Conservation (phyloP, 2,329 filamentous ascomycete species). For the Xylariaceae sp. region DNA sequence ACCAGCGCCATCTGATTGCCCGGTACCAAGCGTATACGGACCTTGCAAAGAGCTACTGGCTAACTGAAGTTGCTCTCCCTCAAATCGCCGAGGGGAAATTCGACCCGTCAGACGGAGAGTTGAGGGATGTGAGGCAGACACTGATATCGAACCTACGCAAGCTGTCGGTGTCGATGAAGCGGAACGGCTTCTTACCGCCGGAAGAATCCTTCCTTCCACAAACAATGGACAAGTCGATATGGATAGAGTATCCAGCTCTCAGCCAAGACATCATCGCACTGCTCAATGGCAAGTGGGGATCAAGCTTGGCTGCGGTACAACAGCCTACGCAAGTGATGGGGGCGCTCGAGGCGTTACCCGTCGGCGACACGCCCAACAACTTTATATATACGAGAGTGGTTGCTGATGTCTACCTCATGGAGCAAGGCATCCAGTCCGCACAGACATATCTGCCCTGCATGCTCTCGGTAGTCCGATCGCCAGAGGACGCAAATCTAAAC, state of each 20-base stretch:
- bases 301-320: constrained; percentile 43
- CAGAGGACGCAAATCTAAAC: constrained; percentile 62
- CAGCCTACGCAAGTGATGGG: constrained; percentile 43
- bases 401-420: constrained; percentile 69
- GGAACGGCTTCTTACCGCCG: constrained; percentile 72
- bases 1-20: constrained; percentile 49
- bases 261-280: constrained; percentile 66
- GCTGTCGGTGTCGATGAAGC: constrained; percentile 74
- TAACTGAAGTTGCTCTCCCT: constrained; percentile 52
- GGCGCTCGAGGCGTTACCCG: constrained; percentile 64
- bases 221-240: constrained; percentile 74
- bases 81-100: constrained; percentile 42
- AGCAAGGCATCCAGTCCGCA: constrained; percentile 63
- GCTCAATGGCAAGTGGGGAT: constrained; percentile 56
- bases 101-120: constrained; percentile 39
- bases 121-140: constrained; percentile 48
- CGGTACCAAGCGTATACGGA: constrained; percentile 78
- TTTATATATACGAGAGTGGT: constrained; percentile 78
- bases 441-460: constrained; percentile 67
- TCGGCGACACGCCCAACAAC: constrained; percentile 66
- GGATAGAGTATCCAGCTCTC: constrained; percentile 71
- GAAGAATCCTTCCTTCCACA: constrained; percentile 66
- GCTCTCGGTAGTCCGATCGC: constrained; percentile 67
- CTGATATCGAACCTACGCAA: constrained; percentile 65
- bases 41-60: constrained; percentile 80